phyloP scores from a whole-genome alignment of 1,139 yeast genomes.

The Eremothecium cymbalariae region DNA sequence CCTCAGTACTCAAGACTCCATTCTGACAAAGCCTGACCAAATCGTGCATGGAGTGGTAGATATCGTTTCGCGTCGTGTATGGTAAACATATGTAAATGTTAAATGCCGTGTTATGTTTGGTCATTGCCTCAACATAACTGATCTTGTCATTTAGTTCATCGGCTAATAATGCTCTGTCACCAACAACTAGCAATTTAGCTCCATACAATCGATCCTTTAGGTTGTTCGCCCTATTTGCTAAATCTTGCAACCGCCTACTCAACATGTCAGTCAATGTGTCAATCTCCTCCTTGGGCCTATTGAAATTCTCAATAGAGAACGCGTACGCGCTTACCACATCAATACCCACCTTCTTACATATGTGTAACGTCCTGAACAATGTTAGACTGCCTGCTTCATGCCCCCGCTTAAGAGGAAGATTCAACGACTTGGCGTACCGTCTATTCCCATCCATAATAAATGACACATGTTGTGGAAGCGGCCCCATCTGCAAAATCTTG shows the following conservation, averaged over 20 bases:
- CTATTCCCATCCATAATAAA: slow-evolving; percentile 97
- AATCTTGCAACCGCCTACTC: slow-evolving; percentile 47
- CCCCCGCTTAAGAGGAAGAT: slow-evolving; percentile 70
- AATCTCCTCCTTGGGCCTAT: slow-evolving; percentile 71
- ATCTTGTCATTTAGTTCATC: slow-evolving; percentile 55
- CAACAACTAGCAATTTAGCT: slow-evolving; percentile 53
- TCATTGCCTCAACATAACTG: slow-evolving; percentile 52
- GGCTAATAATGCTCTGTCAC: slow-evolving; percentile 61
- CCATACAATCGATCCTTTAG: slow-evolving; percentile 49
- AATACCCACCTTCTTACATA: slow-evolving; percentile 51
- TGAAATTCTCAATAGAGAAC: slow-evolving; percentile 90
- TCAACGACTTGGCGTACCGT: slow-evolving; percentile 63
- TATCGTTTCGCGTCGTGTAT: slow-evolving; percentile 90
- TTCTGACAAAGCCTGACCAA: slow-evolving; percentile 30
- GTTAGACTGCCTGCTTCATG: slow-evolving; percentile 85
- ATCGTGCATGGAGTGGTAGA: slow-evolving; percentile 53
- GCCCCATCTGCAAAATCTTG: slow-evolving; percentile 56
- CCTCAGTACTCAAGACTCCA: slow-evolving; percentile 20
- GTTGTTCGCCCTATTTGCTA: slow-evolving; percentile 24
- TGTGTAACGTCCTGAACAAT: slow-evolving; percentile 42
- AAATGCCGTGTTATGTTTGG: slow-evolving; percentile 44
- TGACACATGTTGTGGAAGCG: slow-evolving; percentile 81
- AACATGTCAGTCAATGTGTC: slow-evolving; percentile 75
- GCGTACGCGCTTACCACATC: slow-evolving; percentile 83
- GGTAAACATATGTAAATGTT: slow-evolving; percentile 85